phyloP scores from a whole-genome alignment of 129 eudicot genomes.

The Pittosporum tobira region DNA sequence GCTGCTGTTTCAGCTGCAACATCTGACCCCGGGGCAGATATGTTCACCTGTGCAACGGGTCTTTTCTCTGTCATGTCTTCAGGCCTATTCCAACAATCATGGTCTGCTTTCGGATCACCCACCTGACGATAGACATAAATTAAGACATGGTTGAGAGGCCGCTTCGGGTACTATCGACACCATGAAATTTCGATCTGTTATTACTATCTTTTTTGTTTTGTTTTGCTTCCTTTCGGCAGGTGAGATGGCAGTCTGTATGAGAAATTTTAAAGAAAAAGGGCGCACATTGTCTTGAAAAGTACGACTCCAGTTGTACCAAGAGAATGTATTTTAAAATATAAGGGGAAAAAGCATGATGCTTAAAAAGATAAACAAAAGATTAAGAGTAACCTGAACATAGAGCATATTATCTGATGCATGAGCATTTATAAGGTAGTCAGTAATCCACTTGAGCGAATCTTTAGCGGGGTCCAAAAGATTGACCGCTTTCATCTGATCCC shows the following conservation, averaged over 20 bases:
- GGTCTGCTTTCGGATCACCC: conserved; percentile 79
- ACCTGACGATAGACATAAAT: conserved; percentile 34
- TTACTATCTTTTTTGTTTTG: no score
- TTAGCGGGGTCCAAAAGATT: conserved; percentile 62
- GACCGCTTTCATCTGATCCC: conserved; percentile 89
- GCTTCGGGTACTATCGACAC: background rate
- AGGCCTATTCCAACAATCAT: conserved; percentile 85
- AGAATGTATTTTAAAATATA: background rate
- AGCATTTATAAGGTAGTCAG: conserved; percentile 73
- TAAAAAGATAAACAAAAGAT: background rate
- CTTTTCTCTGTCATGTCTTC: conserved; percentile 78
- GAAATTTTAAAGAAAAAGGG: no score
- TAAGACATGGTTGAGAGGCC: background rate
- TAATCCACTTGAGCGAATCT: conserved; percentile 84
- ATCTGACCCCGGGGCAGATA: conserved; percentile 73
- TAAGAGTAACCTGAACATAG: conserved; percentile 60
- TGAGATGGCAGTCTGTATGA: no score
- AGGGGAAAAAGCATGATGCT: no score
- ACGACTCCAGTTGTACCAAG: background rate
- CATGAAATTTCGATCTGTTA: background rate
- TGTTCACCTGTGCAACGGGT: conserved; percentile 58
- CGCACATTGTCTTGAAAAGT: background rate
- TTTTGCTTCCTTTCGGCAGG: no score
- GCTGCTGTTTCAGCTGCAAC: conserved; percentile 98
- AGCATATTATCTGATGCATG: conserved; percentile 76